Percentiles rank a stretch among this genome's conserved stretches.
Conservation (phyloP, 495 filamentous ascomycete species). For the Hypoxylon subgilvum region DNA sequence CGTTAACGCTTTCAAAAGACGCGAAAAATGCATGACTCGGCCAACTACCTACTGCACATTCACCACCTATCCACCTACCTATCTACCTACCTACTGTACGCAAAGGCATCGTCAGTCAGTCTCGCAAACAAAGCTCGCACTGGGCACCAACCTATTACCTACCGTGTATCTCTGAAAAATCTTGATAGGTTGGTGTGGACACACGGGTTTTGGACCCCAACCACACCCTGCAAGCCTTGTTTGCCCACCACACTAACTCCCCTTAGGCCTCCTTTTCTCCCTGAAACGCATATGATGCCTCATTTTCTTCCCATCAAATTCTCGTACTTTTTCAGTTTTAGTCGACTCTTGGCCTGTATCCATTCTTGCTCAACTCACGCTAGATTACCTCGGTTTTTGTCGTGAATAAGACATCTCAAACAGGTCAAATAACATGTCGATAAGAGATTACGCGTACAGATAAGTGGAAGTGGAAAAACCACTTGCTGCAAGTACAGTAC, state of each 20-base stretch:
- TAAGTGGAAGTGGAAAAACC: background rate
- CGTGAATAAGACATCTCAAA: constrained; percentile 29
- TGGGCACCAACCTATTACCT: constrained; percentile 25
- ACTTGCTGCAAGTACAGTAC: constrained; percentile 14
- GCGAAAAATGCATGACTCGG: constrained; percentile 41
- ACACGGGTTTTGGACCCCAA: constrained; percentile 40
- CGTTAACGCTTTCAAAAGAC: background rate
- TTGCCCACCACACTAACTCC: constrained; percentile 32
- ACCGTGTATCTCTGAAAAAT: constrained; percentile 20
- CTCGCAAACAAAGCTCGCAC: constrained; percentile 19
- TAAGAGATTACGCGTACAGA: constrained; percentile 25
- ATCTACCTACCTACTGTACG: too few relatives aligned
- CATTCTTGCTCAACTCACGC: constrained; percentile 12
- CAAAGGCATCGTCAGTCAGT: constrained; percentile 34
- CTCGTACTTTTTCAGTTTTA: constrained; percentile 33
- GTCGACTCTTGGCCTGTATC: constrained; percentile 24
- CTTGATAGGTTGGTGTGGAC: constrained; percentile 29
- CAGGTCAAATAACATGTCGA: constrained; percentile 9
- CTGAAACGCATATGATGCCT: constrained; percentile 42
- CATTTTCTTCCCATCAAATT: constrained; percentile 31
- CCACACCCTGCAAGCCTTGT: constrained; percentile 25
- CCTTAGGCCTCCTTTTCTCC: constrained; percentile 37
- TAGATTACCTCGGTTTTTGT: constrained; percentile 7
- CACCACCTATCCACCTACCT: too few relatives aligned
- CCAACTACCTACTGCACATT: constrained; percentile 36